Base-by-base conservation (phyloP, 305 asterid genomes). In the Fraxinus floribunda region DNA sequence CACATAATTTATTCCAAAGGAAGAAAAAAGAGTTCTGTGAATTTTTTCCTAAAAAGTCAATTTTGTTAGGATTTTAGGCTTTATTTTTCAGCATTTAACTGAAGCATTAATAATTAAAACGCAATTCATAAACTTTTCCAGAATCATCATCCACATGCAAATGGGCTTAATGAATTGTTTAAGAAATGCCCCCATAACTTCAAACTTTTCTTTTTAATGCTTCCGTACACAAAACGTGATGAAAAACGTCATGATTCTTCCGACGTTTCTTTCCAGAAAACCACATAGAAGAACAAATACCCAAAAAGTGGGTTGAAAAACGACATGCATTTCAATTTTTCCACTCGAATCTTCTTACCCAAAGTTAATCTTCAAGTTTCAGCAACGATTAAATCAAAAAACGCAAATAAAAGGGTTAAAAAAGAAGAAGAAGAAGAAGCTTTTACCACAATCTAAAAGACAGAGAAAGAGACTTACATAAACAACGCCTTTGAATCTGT, bases 261-360 rank as follows among this genome's bases (percentile, higher is more conserved):
- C 39, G 39, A 35, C 5, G 39, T 35, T 35, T 35, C 39, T 35
- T 35, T 35, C 8, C 39, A 35, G 39, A 35, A 35, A 35, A 35
- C 39, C 39, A 35, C 39, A 35, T 5, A 35, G 39, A 35, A 35
- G 39, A 35, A 35, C 39, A 35, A 35, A 5, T 35, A 5, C 39
- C 39, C 39, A 13, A 35, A 35, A 35, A 35, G 7, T 5, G 39
- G 39, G 66, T n/a, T 57, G 66, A 57, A 82, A 62, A 2, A 20
- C n/a, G 9, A 80, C 88, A 83, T 85, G 86, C 88, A 87, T 76
- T 84, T 77, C 29, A 79, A 41, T 77, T 55, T 64, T 18, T 76
- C 18, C 70, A 75, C 77, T 73, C 36, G 24, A 64, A 41, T 49
- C 44, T 78, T 24, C 71, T 7, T 74, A 66, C 77, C 78, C n/a